Base-by-base conservation (phyloP, 345 rosid genomes). In the Ceriops zippeliana region DNA sequence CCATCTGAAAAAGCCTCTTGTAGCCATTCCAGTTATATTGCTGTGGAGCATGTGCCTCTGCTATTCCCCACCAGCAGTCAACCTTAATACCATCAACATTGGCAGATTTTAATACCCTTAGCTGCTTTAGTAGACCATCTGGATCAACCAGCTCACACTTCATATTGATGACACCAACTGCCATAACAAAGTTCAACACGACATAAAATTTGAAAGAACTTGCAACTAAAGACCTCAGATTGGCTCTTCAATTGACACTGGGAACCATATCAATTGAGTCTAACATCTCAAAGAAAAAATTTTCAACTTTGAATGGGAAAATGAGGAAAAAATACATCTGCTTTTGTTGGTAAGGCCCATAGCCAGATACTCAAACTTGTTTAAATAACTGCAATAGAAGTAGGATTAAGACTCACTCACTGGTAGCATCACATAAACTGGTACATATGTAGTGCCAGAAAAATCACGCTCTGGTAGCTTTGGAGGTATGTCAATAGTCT, bases 31-130 rank as follows among this genome's bases (percentile, higher is more conserved):
- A 96, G 69, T 85, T 90, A 83, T 92, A 96, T 68, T 89, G 92
- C 71, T 70, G 92, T 3, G 99, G 98, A 54, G 84, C 79, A 78
- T 87, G 90, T 65, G 92, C 93, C 83, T 96, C 98, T 31, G 89
- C 98, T 78, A 95, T 89, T 69, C 99, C 99, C 99, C 99, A 92
- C 99, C 99, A 96, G 82, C 99, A 96, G 75, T 96, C 92, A 66
- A 90, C 91, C 84, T 83, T 84, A 58, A 92, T 84, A 35, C 99
- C 98, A 79, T 96, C 97, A 31, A 89, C 82, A 69, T 83, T 85
- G 67, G 87, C 73, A 68, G 99, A 85, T 75, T 90, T 90, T 83
- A 96, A 83, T 52, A 79, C 77, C 78, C 88, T 84, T 58, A 95
- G 83, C 79, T 90, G 93, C 82, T 89, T 90, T 66, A 84, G 80